Conservation (phyloP, 805 yeast genomes). For the Candida qinlingensis region DNA sequence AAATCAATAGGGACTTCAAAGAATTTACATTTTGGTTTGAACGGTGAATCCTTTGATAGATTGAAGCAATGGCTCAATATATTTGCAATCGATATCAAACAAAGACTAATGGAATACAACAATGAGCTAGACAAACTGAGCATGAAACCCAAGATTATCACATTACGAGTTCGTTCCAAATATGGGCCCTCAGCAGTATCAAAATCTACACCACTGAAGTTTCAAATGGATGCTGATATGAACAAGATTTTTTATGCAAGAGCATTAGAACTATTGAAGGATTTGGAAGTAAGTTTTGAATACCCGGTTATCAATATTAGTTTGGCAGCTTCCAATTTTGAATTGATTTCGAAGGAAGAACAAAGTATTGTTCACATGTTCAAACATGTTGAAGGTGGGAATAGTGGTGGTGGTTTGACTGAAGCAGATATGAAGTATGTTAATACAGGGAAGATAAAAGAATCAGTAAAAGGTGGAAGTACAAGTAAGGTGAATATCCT, state of each 20-base stretch:
- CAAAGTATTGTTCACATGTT: conserved; percentile 3
- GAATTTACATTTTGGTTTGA: conserved; percentile 52
- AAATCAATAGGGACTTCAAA: conserved; percentile 90
- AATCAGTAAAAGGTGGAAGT: background rate
- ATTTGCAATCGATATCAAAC: conserved; percentile 71
- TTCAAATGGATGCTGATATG: conserved; percentile 1
- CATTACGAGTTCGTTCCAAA: conserved; percentile 27
- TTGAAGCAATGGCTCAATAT: conserved; percentile 70
- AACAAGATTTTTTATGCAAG: conserved; percentile 19
- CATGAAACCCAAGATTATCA: conserved; percentile 43
- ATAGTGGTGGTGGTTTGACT: conserved; percentile 5
- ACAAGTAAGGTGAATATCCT: background rate
- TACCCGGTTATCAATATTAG: conserved; percentile 49
- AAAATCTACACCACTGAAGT: conserved; percentile 23
- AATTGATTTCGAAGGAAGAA: conserved; percentile 20
- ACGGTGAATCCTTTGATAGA: conserved; percentile 49
- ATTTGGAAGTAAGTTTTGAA: conserved; percentile 30
- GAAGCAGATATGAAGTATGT: conserved; percentile 5
- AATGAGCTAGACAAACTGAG: conserved; percentile 39
- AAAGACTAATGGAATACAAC: conserved; percentile 71
- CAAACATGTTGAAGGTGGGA: conserved; percentile 5
- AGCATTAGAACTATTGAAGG: conserved; percentile 38
- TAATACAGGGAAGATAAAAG: background rate
- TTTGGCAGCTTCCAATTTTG: conserved; percentile 50
- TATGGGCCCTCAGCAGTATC: conserved; percentile 20